A percentile compares a stretch with the other conserved stretches of the same genome.
These are phyloP conservation scores for Fragaria iinumae DNA, from an alignment of 306 rosid genomes.

Conservation along the genomic window DNA sequence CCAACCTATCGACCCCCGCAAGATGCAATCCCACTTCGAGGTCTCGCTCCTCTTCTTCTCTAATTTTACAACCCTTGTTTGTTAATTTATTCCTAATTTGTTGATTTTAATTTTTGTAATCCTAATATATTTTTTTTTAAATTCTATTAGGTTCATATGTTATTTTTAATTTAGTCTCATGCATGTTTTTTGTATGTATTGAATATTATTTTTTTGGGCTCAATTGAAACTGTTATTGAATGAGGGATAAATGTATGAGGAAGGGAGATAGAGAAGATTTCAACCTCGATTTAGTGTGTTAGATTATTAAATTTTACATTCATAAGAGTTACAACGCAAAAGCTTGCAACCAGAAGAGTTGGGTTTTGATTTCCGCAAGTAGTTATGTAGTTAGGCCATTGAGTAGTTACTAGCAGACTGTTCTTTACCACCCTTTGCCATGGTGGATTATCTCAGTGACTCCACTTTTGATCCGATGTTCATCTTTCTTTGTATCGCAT, in stretches of 20 bases:
- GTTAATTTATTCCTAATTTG: not conserved
- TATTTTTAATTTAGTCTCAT: too few species aligned
- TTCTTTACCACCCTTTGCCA: too few species aligned
- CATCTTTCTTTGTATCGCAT: not conserved
- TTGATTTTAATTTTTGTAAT: too few species aligned
- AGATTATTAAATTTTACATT: not conserved
- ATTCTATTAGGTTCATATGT: too few species aligned
- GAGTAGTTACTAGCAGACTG: too few species aligned
- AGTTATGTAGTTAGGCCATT: too few species aligned
- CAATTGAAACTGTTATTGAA: not conserved
- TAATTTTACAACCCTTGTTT: not conserved
- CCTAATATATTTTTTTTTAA: too few species aligned
- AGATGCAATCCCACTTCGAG: conserved; percentile 62
- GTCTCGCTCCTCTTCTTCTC: conserved; percentile 1
- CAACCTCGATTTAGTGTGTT: not conserved
- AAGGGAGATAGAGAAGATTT: not conserved
- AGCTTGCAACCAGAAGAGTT: not conserved
- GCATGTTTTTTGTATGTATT: too few species aligned
- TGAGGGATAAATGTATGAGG: not conserved
- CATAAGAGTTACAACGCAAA: not conserved
- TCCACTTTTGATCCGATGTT: not conserved
- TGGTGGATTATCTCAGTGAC: not conserved
- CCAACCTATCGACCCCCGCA: conserved; percentile 53
- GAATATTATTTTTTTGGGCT: not conserved
- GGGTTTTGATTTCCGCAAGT: not conserved